Evolutionary conservation across 768 basidiomycete species (phyloP).

Genomic region (Suillus weaverae): DNA sequence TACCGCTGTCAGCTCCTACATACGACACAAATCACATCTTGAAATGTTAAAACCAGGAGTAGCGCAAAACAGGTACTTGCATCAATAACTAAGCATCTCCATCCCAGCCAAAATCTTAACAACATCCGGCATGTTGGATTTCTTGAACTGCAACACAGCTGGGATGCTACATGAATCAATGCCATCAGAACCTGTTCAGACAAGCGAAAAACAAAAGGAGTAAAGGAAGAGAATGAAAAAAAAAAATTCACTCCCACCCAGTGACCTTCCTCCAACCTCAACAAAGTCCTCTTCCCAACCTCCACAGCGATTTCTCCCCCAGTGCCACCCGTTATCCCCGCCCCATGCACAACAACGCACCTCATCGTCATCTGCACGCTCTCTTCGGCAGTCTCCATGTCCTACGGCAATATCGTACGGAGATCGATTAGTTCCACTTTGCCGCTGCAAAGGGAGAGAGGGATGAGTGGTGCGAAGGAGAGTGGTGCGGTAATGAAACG

Average conservation of each 20-base stretch:
- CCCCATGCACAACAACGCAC: slow-evolving; percentile 90
- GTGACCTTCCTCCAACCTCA: slow-evolving; percentile 83
- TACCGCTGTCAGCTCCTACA: too few species aligned
- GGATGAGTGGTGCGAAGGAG: too few species aligned
- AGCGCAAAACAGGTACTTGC: neutral
- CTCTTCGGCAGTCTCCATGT: slow-evolving; percentile 73
- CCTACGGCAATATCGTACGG: slow-evolving; percentile 87
- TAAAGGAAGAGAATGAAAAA: too few species aligned
- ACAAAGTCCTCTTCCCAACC: slow-evolving; percentile 78
- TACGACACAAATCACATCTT: too few species aligned
- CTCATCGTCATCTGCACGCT: slow-evolving; percentile 84
- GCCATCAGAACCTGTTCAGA: too few species aligned
- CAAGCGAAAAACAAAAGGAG: too few species aligned
- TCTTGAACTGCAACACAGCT: slow-evolving; percentile 82
- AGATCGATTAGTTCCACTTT: slow-evolving; percentile 89
- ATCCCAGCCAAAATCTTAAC: slow-evolving; percentile 81
- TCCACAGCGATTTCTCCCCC: slow-evolving; percentile 89
- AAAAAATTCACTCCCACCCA: too few species aligned
- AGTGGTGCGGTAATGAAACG: too few species aligned
- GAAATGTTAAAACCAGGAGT: too few species aligned
- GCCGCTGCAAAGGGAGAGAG: too few species aligned
- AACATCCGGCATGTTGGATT: slow-evolving; percentile 88
- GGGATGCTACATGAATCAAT: too few species aligned
- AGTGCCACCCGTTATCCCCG: slow-evolving; percentile 80
- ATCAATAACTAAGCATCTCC: slow-evolving; percentile 74